These are phyloP conservation scores for Acanthamoeba lenticulata DNA, from an alignment of 208 protist genomes.

Conservation along the genomic window DNA sequence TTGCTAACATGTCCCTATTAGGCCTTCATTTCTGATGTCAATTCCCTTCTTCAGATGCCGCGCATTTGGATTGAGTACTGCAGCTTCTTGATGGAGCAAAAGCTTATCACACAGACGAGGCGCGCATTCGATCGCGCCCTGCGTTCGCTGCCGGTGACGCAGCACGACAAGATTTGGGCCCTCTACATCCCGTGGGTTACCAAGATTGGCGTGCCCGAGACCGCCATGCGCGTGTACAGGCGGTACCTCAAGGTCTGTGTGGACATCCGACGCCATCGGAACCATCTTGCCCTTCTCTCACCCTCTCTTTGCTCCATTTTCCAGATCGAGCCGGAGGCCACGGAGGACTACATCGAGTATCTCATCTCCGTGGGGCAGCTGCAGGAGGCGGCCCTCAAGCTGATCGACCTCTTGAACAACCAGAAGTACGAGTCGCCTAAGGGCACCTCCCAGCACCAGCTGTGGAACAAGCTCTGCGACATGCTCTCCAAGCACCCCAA, in stretches of 20 bases:
- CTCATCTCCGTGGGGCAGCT: slow-evolving; percentile 76
- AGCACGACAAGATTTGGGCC: slow-evolving; percentile 93
- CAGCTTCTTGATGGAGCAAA: slow-evolving; percentile 86
- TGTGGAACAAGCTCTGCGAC: slow-evolving; percentile 92
- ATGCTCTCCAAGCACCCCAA: slow-evolving; percentile 87
- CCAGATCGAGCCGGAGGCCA: slow-evolving; percentile 71
- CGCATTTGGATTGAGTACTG: slow-evolving; percentile 94
- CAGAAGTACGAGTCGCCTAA: slow-evolving; percentile 78
- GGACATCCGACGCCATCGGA: neutral
- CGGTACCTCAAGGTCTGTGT: slow-evolving; percentile 85
- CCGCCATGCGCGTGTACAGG: slow-evolving; percentile 85
- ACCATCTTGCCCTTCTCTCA: neutral
- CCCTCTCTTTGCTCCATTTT: neutral
- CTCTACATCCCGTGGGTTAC: slow-evolving; percentile 88
- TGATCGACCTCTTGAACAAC: slow-evolving; percentile 81
- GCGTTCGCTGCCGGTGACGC: slow-evolving; percentile 92
- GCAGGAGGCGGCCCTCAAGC: slow-evolving; percentile 77
- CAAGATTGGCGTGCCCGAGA: slow-evolving; percentile 82
- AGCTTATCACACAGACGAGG: slow-evolving; percentile 49
- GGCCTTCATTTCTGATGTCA: no score
- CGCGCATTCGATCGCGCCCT: slow-evolving; percentile 83
- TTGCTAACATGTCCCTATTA: no score
- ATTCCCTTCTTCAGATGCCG: slow-evolving; percentile 89
- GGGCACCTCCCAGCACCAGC: slow-evolving; percentile 86
- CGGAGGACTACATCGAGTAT: slow-evolving; percentile 84